Base-by-base conservation (phyloP, 164 flowering plant species). In the Hamamelis virginiana region DNA sequence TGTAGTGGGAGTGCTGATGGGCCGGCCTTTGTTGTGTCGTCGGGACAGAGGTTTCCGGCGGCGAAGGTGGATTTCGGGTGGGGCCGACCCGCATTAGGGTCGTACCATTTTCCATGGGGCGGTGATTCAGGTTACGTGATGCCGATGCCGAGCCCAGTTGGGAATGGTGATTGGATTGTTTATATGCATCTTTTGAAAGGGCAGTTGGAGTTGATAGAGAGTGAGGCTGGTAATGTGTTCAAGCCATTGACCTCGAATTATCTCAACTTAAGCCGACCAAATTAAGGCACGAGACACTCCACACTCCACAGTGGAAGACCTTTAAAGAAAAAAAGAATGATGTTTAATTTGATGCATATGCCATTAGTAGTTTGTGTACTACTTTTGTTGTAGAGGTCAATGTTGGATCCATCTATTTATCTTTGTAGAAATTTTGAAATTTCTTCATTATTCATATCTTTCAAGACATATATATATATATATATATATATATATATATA, bases 111-210 rank as follows among this genome's bases (percentile, higher is more conserved):
- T 43, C 86, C 85, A 0, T 80, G 87, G 87, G 85, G 80, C 0
- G 84, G 84, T 0, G 38, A 69, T 1, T 66, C 85, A 18, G 91
- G 91, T 0, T 85, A 87, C 46, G 89, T 87, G 15, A 87, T 85
- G 88, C 88, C 91, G 10, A 85, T 85, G 88, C 88, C 86, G 3
- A 78, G 80, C 50, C 71, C 85, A 0, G 51, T 43, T 0, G 71
- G 60, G 28, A 72, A 80, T 46, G 90, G 90, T 1, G 90, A 88
- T 67, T 84, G 90, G 92, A 53, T 86, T 25, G 87, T 88, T 55
- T 88, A 86, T 70, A 59, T 83, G 84, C 90, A 79, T 71, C 74
- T 84, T 1, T 5, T 53, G 27, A 61, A 62, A 26, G 28, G 33
- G 59, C 86, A 86, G 51, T 12, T 87, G 61, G 81, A 80, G 45